Base-by-base conservation (phyloP, 140 eudicot genomes). In the Ambrosia hybrid region DNA sequence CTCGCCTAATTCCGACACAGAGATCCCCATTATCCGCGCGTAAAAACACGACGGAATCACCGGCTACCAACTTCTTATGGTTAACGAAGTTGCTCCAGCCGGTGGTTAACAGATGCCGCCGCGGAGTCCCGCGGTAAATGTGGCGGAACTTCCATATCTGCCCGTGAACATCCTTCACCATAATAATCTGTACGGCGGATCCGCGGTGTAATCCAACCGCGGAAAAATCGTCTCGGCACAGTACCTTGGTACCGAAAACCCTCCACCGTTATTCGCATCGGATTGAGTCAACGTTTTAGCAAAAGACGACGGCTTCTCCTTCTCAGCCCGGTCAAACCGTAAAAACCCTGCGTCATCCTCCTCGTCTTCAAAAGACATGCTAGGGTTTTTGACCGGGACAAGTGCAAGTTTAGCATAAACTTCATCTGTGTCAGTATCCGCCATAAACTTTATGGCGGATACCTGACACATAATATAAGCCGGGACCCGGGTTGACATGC, bases 31-130 rank as follows among this genome's bases (percentile, higher is more conserved):
- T 83, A 56, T 83, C 84, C 11, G 82, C 82, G 38, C 79, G 62
- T 46, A 75, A 34, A 48, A 79, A 83, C 71, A 83, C 84, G 34
- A 79, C 68, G 3, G 87, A 75, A 26, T 83, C 87, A 39, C 87
- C 87, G 4, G 87, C 84, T 0, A 79, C 82, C 0, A 83, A 82
- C 52, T 76, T 78, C 84, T 87, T 90, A 26, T 75, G 70, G 72
- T 90, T 87, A 0, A 90, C 97, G 45, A 90, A 90, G 68, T 79
- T 83, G 76, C 92, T 87, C 97, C 97, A 90, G 1, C 95, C 95
- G 6, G 92, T 90, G 6, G 95, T 90, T 16, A 90, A 51, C 67
- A 90, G 77, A 73, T 90, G 95, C 65, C 97, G 79, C 11, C 92
- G 75, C 1, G 97, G 97, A 34, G 92, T 87, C 70, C 97, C 95